Conservation (phyloP, 352 stramenopile genomes). For the Globisporangium cederbergense region DNA sequence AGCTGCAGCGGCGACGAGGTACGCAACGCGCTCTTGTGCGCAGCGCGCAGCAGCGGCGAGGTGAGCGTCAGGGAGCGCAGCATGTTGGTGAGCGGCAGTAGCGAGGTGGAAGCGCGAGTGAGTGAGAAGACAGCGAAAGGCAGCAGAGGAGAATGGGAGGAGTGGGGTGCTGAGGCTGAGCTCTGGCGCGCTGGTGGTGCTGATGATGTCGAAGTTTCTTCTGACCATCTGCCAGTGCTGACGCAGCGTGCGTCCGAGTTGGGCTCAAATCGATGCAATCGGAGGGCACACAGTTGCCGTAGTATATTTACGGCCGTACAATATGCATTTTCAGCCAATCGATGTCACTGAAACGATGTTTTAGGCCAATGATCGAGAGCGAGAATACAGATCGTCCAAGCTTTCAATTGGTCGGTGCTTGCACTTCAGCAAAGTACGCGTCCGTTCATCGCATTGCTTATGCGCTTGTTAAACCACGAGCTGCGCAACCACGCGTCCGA, state of each 20-base stretch:
- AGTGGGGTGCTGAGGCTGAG: neutral
- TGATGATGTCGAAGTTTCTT: constrained; percentile 11
- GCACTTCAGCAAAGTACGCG: no score
- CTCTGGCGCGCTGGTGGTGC: neutral
- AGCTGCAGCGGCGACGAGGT: neutral
- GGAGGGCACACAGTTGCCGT: no score
- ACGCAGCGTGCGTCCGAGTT: constrained; percentile 3
- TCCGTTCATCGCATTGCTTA: no score
- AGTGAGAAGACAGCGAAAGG: neutral
- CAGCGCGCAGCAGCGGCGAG: constrained; percentile 4
- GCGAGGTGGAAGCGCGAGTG: neutral
- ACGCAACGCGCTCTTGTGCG: constrained; percentile 5
- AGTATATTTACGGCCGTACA: no score
- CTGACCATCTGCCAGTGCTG: neutral
- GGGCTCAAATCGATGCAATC: neutral
- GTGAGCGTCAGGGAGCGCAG: neutral
- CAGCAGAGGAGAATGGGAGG: neutral
- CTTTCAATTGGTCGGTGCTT: no score
- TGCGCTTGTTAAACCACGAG: no score
- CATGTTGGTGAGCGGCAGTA: neutral
- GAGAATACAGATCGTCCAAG: no score
- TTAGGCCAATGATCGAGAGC: no score
- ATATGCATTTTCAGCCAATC: no score
- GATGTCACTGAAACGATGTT: no score
- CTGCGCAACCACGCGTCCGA: no score